Conservation (phyloP, 75 land plant species). For the Larix kaempferi region DNA sequence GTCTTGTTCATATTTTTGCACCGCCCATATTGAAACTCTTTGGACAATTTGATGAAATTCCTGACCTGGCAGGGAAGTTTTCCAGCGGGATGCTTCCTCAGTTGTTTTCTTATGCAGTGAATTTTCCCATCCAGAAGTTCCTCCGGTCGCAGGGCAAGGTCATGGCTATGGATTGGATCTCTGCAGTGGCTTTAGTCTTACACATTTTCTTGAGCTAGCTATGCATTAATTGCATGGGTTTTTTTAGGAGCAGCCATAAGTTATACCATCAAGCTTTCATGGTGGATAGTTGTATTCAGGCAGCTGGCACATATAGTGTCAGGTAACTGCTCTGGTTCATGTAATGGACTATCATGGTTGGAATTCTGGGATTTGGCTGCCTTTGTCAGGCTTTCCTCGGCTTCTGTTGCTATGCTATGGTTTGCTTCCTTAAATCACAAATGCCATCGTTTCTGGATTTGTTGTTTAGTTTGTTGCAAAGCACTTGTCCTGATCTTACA, state of each 20-base stretch:
- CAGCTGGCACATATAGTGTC: conserved; percentile 13
- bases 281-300: conserved; percentile 18
- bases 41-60: too few species aligned
- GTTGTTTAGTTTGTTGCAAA: too few species aligned
- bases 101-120: conserved; percentile 60
- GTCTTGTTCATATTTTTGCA: conserved; percentile 47
- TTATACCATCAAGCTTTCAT: conserved; percentile 19
- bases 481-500: too few species aligned
- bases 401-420: too few species aligned
- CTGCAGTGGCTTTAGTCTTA: too few species aligned
- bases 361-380: conserved; percentile 11
- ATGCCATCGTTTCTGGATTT: too few species aligned
- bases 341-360: conserved; percentile 20
- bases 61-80: conserved; percentile 55
- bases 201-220: conserved; percentile 28
- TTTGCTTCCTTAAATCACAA: too few species aligned
- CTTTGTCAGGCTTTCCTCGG: too few species aligned
- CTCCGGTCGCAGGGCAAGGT: conserved; percentile 22
- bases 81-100: conserved; percentile 61
- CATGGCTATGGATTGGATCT: conserved; percentile 22
- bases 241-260: conserved; percentile 19
- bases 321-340: conserved; percentile 11
- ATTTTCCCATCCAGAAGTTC: too few species aligned
- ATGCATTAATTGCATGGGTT: conserved; percentile 10
- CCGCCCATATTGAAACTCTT: too few species aligned